Base-by-base conservation (phyloP, 2,329 filamentous ascomycete species). In the Rachicladosporium sp. region DNA sequence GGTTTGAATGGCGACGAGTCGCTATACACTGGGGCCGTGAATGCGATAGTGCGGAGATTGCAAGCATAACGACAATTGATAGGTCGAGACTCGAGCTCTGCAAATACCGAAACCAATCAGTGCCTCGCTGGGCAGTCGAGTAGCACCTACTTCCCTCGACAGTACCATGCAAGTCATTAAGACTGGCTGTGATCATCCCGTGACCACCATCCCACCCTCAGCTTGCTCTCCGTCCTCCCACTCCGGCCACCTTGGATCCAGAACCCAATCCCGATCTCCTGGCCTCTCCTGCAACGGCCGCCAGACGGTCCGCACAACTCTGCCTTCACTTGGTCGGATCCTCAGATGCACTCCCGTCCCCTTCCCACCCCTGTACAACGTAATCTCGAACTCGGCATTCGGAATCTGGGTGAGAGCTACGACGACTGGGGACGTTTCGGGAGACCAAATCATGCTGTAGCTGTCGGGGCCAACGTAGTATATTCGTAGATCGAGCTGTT, bases 361-460 rank as follows among this genome's bases (percentile, higher is more conserved):
- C 13, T 48, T 33, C 36, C 46, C 41, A 1, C 59, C 58, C 8
- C 57, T 48, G 50, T 50, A 56, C 8, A 58, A 50, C 36, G 58
- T 57, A 31, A 60, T 55, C 6, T 50, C 51, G 11, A 66, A 59
- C 30, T 57, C 56, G 12, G 57, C 64, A 13, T 51, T 54, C 36
- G 48, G 53, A 11, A 61, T 55, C 42, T 58, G 62, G 19, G 54
- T 50, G 35, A 67, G 42, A 2, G 60, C 56, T 19, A 62, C 50
- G 6, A 52, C 54, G 35, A 61, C 47, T 0, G 63, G 62, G 11
- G 55, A 59, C 32, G 51, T 40, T 23, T 62, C 56, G 41, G 63
- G 59, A 23, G 54, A 50, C 62, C 63, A 67, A 5, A 65, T 56
- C 6, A 46, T 51, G 33, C 47, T 51, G 46, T 64, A 64, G 8